A percentile compares a stretch with the other conserved stretches of the same genome.
Conservation (phyloP, 805 yeast genomes). For the Wickerhamomyces rabaulensis region DNA sequence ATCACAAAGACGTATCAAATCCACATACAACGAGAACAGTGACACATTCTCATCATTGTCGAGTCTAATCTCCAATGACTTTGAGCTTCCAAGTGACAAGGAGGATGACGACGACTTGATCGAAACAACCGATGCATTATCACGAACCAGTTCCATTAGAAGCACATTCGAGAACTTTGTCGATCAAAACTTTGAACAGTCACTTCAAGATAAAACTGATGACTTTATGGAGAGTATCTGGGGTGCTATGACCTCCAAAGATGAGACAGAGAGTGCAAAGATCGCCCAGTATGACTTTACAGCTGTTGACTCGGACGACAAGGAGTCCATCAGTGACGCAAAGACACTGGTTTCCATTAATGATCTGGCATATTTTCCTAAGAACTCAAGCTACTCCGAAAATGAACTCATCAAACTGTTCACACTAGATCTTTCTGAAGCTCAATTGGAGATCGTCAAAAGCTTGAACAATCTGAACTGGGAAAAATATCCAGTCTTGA, state of each 20-base stretch:
- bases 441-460: slow-evolving; percentile 48
- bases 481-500: slow-evolving; percentile 68
- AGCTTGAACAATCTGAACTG: slow-evolving; percentile 57
- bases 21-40: slow-evolving; percentile 24
- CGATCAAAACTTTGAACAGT: slow-evolving; percentile 31
- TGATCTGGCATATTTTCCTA: slow-evolving; percentile 24
- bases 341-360: slow-evolving; percentile 20
- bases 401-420: slow-evolving; percentile 19
- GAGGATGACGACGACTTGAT: slow-evolving; percentile 7
- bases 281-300: slow-evolving; percentile 16
- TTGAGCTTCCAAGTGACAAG: slow-evolving; percentile 7
- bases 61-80: slow-evolving; percentile 8
- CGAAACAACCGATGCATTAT: slow-evolving; percentile 5
- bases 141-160: slow-evolving; percentile 10
- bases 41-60: slow-evolving; percentile 18
- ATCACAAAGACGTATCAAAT: slow-evolving; percentile 34
- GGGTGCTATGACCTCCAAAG: slow-evolving; percentile 46
- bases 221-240: slow-evolving; percentile 58
- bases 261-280: slow-evolving; percentile 14
- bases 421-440: slow-evolving; percentile 31
- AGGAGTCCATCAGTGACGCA: slow-evolving; percentile 13
- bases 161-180: slow-evolving; percentile 13
- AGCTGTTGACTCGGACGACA: slow-evolving; percentile 1
- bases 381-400: slow-evolving; percentile 13
- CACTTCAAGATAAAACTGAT: slow-evolving; percentile 57